Conservation (phyloP, 441 rosid genomes). For the Lagerstroemia fauriei region DNA sequence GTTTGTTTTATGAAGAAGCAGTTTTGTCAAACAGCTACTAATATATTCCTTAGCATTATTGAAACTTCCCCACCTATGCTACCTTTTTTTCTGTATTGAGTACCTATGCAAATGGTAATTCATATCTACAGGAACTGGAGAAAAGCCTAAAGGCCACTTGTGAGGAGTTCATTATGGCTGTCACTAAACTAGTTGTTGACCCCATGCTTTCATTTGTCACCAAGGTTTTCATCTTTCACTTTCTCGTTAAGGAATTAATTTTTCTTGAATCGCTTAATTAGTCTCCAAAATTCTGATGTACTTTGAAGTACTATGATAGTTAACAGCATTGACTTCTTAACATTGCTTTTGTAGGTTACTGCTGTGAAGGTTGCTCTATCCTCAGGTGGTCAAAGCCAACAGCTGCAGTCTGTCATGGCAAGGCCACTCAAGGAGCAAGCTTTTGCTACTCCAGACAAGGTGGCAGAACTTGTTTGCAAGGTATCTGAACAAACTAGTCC, state of each 20-base stretch:
- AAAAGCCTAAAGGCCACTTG: slow-evolving; percentile 89
- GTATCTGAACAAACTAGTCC: slow-evolving; percentile 37
- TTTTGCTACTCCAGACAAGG: slow-evolving; percentile 88
- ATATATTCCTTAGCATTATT: not conserved
- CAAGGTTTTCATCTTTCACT: slow-evolving; percentile 57
- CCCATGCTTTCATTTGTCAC: slow-evolving; percentile 93
- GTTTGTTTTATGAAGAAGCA: not conserved
- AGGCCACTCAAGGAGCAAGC: slow-evolving; percentile 94
- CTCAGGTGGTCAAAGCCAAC: slow-evolving; percentile 58
- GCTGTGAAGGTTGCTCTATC: slow-evolving; percentile 83
- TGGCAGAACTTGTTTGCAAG: slow-evolving; percentile 92
- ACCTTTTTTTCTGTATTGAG: not conserved
- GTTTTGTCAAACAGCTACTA: not conserved
- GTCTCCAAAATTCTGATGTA: not conserved
- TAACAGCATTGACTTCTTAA: slow-evolving; percentile 14
- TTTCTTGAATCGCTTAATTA: not conserved
- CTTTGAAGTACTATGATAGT: not conserved
- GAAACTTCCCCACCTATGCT: not conserved
- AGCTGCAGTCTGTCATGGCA: slow-evolving; percentile 67
- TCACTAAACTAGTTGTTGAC: slow-evolving; percentile 88
- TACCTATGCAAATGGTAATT: not conserved
- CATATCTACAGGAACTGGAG: slow-evolving; percentile 72
- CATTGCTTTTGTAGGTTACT: slow-evolving; percentile 59
- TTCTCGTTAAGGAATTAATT: not conserved
- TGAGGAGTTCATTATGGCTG: slow-evolving; percentile 97